Percentiles rank a stretch among this genome's conserved stretches.
These are phyloP conservation scores for Paramecium biaurelia DNA, from an alignment of 73 alveolate species.

Conservation along the genomic window DNA sequence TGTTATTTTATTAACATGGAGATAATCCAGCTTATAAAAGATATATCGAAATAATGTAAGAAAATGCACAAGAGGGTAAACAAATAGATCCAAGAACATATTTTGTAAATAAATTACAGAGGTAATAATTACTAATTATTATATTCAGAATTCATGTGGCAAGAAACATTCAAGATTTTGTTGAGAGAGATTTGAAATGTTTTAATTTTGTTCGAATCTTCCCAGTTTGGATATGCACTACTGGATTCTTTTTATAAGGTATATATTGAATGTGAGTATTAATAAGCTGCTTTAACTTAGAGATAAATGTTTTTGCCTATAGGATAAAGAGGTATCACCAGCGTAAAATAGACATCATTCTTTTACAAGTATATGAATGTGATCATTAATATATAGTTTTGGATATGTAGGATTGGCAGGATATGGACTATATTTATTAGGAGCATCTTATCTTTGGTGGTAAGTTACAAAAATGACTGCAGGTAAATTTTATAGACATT, in stretches of 20 bases:
- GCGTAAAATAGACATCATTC: conserved; percentile 43
- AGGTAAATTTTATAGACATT: conserved; percentile 47
- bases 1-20: conserved; percentile 57
- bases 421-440: background rate
- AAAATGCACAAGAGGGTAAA: conserved; percentile 59
- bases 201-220: conserved; percentile 58
- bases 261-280: background rate
- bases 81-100: conserved; percentile 64
- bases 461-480: conserved; percentile 58
- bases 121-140: background rate
- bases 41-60: conserved; percentile 54
- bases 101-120: conserved; percentile 31
- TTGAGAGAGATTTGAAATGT: conserved; percentile 59
- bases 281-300: background rate
- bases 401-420: conserved; percentile 21
- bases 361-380: conserved; percentile 30
- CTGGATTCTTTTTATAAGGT: conserved; percentile 47
- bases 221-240: conserved; percentile 58
- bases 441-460: conserved; percentile 59
- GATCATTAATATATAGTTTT: background rate
- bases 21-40: conserved; percentile 64
- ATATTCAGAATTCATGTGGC: conserved; percentile 38
- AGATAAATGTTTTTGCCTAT: conserved; percentile 51
- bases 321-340: conserved; percentile 61
- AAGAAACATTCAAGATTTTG: conserved; percentile 59